Evolutionary conservation across 345 rosid species (phyloP), one percentile per base, ranked within the genome.

Genomic region (Bruguiera sexangula): DNA sequence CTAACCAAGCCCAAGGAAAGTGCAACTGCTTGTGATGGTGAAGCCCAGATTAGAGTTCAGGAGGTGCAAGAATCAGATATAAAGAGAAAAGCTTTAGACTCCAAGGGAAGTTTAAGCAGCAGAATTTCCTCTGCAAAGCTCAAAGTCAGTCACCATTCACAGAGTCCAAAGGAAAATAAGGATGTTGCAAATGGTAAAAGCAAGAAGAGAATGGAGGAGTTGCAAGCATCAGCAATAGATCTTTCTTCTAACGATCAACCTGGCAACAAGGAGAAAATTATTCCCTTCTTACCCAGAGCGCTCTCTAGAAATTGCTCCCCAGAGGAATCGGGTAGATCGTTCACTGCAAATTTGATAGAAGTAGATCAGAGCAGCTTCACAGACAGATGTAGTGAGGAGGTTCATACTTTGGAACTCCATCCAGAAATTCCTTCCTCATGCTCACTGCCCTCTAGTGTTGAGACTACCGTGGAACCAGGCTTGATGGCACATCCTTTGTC

Each of bases 271-370:
- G 76, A 67, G 70, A 83, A 84, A 60, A 71, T 71, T 54, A 82
- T 85, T 75, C 85, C 83, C 58, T 85, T 83, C 54, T 62, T 76
- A 22, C 88, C 93, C 60, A 78, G 71, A 60, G 82, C 73, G 72
- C 61, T 69, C 26, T 36, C 79, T 24, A 81, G 48, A 50, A 75
- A 71, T 51, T 63, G 76, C 65, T 53, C 70, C 67, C 60, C 24
- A 6, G 67, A 69, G 79, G 83, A 81, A 30, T 57, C 60, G 20
- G 65, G 32, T 22, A 75, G 46, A 54, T 43, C 65, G 24, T 37
- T 74, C 60, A 81, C 73, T 69, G 81, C 67, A 66, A 73, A 76
- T 66, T 61, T 61, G 60, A 72, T 31, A n/a, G 76, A 37, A 70
- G 73, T 77, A 54, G 65, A 55, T 55, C 70, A 36, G 60, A 80